Conservation (phyloP, 2,329 filamentous ascomycete genomes). For the Apiospora sp. region DNA sequence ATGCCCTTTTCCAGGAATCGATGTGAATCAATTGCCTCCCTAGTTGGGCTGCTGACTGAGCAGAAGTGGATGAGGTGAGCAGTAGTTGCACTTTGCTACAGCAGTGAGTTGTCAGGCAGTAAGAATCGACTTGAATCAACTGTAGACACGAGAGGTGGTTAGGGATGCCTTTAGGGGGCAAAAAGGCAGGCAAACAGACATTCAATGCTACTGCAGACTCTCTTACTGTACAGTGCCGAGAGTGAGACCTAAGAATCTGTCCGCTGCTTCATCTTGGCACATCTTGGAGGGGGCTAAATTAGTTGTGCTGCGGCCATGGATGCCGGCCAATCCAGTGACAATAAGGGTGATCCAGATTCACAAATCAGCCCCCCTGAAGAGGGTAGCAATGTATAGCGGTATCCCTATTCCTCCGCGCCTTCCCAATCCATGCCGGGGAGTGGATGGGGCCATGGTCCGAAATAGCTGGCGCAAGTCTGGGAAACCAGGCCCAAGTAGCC, state of each 20-base stretch:
- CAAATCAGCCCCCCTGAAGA: not conserved
- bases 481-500: not conserved
- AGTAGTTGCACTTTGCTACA: not conserved
- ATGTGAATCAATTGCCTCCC: not conserved
- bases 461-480: not conserved
- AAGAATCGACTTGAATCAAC: not conserved
- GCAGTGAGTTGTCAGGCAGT: not conserved
- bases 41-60: not conserved
- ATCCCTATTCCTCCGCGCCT: slow-evolving; percentile 4
- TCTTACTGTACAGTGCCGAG: slow-evolving; percentile 9
- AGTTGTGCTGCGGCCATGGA: slow-evolving; percentile 4
- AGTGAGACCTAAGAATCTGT: slow-evolving; percentile 5
- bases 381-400: not conserved
- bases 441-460: not conserved
- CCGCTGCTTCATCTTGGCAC: slow-evolving; percentile 17
- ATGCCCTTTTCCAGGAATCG: not conserved
- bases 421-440: slow-evolving; percentile 14
- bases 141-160: not conserved
- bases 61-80: not conserved
- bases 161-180: slow-evolving; percentile 2
- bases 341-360: no score
- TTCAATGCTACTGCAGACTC: not conserved
- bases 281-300: slow-evolving; percentile 9
- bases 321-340: not conserved
- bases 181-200: not conserved